A percentile compares a stretch with the other conserved stretches of the same genome.
Conservation (phyloP, 2,329 filamentous ascomycete genomes). For the Pseudogymnoascus sp. region DNA sequence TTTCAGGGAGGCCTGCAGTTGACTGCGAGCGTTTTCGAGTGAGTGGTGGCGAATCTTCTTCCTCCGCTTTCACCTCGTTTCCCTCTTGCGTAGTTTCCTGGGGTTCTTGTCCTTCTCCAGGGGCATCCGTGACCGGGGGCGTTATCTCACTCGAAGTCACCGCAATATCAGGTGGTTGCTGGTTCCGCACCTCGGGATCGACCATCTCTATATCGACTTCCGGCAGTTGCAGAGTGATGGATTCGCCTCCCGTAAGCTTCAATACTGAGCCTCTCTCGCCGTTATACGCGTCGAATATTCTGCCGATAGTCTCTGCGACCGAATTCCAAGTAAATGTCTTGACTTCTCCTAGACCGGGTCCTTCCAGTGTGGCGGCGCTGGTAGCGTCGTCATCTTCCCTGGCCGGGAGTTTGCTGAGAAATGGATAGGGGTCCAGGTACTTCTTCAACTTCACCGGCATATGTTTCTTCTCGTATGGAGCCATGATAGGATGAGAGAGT, state of each 20-base stretch:
- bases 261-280: not conserved
- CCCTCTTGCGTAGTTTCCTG: not conserved
- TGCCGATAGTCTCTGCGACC: constrained; percentile 21
- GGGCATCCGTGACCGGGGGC: not conserved
- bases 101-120: not conserved
- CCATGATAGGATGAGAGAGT: constrained; percentile 52
- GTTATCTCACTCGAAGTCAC: not conserved
- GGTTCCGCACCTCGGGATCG: not conserved
- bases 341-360: constrained; percentile 10
- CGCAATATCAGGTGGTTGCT: not conserved
- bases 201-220: constrained; percentile 10
- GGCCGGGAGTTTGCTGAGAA: constrained; percentile 30
- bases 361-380: not conserved
- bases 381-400: not conserved
- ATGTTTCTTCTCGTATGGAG: constrained; percentile 43
- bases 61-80: not conserved
- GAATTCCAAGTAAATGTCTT: constrained; percentile 20
- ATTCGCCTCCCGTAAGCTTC: not conserved
- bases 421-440: constrained; percentile 53
- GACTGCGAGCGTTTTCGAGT: constrained; percentile 56
- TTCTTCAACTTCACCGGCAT: constrained; percentile 44
- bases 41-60: constrained; percentile 11
- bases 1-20: constrained; percentile 47
- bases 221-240: constrained; percentile 19
- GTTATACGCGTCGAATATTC: constrained; percentile 12